Conservation (phyloP, 371 early-diverging fungal species). For the Mortierella sp. region DNA sequence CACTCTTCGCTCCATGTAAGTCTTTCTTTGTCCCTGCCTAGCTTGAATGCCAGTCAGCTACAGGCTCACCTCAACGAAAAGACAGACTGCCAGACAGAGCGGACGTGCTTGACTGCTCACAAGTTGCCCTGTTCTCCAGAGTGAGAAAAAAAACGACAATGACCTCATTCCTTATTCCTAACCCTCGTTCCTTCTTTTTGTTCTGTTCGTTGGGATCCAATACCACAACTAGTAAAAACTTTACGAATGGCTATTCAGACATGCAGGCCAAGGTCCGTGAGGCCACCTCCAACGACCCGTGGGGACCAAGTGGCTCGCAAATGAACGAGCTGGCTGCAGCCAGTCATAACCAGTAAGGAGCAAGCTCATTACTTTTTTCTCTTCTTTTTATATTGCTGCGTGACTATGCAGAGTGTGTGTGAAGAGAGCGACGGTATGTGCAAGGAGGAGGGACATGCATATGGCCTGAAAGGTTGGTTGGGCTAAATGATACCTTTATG, state of each 20-base stretch:
- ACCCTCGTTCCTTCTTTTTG: background rate
- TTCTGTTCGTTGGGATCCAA: background rate
- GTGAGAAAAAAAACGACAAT: constrained; percentile 5
- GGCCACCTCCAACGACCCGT: constrained; percentile 95
- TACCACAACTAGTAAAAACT: constrained; percentile 86
- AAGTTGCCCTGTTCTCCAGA: background rate
- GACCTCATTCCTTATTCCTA: background rate
- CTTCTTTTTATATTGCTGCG: constrained; percentile 1
- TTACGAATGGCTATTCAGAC: constrained; percentile 95
- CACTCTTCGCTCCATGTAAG: constrained; percentile 50
- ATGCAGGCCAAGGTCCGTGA: constrained; percentile 95
- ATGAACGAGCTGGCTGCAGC: constrained; percentile 93
- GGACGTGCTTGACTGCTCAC: background rate
- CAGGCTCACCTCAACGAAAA: background rate
- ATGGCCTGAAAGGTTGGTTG: background rate
- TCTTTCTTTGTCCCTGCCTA: background rate
- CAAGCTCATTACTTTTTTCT: constrained; percentile 6
- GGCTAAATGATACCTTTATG: background rate
- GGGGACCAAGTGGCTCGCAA: constrained; percentile 86
- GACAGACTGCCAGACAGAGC: background rate
- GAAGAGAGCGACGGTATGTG: background rate
- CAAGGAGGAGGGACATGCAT: background rate
- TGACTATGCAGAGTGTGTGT: background rate
- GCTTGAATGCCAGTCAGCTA: background rate
- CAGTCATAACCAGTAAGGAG: constrained; percentile 86